Conservation (phyloP, 2,329 filamentous ascomycete genomes). For the Aspergillaceae sp. region DNA sequence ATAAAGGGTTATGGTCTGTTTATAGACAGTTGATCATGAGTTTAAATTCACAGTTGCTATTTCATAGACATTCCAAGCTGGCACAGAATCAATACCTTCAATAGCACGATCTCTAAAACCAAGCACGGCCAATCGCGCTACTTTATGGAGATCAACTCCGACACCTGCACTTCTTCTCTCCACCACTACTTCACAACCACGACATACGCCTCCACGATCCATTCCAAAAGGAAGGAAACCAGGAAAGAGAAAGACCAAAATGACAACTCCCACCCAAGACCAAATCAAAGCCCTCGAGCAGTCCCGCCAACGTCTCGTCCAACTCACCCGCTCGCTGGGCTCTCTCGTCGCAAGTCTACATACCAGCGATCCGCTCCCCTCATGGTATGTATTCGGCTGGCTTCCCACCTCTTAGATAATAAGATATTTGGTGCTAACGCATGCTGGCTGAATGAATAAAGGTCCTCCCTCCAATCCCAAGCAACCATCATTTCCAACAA, state of each 20-base stretch:
- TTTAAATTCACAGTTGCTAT: too few species aligned
- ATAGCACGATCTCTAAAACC: too few species aligned
- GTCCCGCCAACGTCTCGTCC: constrained; percentile 58
- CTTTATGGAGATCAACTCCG: too few species aligned
- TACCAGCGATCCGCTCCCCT: constrained; percentile 57
- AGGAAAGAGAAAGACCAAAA: constrained; percentile 6
- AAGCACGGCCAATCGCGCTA: too few species aligned
- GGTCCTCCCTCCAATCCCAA: constrained; percentile 63
- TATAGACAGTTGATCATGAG: too few species aligned
- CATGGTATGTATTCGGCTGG: constrained; percentile 43
- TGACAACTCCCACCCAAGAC: constrained; percentile 32
- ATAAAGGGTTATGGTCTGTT: too few species aligned
- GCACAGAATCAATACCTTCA: too few species aligned
- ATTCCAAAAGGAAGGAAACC: neutral
- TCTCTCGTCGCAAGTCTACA: constrained; percentile 55
- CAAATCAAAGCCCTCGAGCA: constrained; percentile 59
- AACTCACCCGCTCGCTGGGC: constrained; percentile 60
- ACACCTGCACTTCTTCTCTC: too few species aligned
- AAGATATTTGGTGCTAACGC: neutral
- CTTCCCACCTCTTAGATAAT: too few species aligned
- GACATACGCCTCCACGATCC: too few species aligned
- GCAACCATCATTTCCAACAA: constrained; percentile 63
- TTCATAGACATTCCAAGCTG: too few species aligned
- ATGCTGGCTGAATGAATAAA: constrained; percentile 23
- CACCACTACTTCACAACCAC: too few species aligned